Evolutionary conservation across 805 yeast species (phyloP), one percentile per base, ranked within the genome.

Genomic region (Candida chilensis): DNA sequence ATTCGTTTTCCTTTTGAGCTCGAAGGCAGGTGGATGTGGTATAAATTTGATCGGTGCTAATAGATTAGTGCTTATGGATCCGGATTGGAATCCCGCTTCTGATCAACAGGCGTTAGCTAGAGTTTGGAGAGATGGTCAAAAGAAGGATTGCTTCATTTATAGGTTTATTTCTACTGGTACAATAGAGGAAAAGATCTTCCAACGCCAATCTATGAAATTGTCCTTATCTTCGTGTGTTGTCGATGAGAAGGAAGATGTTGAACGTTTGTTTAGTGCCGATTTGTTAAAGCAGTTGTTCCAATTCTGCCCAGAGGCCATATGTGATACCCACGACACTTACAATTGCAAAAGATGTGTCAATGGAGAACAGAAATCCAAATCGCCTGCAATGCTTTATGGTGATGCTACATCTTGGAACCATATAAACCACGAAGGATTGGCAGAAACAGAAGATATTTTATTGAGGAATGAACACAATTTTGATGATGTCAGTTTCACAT

Each of bases 1-100:
- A 40, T 92, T 90, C 51, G 76, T 92, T 2, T 92, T 92, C 44
- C 62, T 92, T 36, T 61, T 92, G 31, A 84, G 95, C 49, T 84
- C 95, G 5, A 92, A 92, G 53, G 98, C 98, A 1, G 98, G 98
- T 44, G 98, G 98, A 1, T 92, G 98, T 64, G 98, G 98, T 57
- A 85, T 92, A 45, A 92, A 92, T 51, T 68, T 92, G 44, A 90
- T 92, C 45, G 98, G 98, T 9, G 98, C 97, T 3, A 92, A 92
- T 41, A 67, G 98, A 38, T 62, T 92, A 37, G 74, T 92, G 14
- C 60, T 92, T 28, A 64, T 92, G 48, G 98, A 92, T 50, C 78
- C 78, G 0, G 98, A 92, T 51, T 92, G 98, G 98, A 90, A 90
- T 47, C 98, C 98, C 0, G 97, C 98, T 0, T 80, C 95, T 1